Conservation (phyloP, 768 basidiomycete species). For the Boletus bicolor region DNA sequence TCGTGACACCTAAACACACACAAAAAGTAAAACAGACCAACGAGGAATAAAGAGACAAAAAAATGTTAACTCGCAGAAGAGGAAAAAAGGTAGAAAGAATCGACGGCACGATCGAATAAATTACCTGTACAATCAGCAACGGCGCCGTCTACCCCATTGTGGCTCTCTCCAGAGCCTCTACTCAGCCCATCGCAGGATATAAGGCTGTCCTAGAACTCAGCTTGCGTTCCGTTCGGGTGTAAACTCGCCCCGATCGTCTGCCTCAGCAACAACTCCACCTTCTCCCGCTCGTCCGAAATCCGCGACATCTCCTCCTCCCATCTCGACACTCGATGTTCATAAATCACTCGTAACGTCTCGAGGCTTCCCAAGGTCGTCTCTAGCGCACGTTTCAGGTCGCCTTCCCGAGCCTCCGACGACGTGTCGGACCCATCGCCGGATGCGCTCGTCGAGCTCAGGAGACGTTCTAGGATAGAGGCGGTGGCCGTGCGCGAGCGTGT, state of each 20-base stretch:
- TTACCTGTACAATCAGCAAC: neutral
- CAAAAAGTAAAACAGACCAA: neutral
- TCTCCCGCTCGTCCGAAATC: slow-evolving; percentile 63
- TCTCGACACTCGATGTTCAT: slow-evolving; percentile 63
- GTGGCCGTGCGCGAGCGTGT: slow-evolving; percentile 42
- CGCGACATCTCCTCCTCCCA: slow-evolving; percentile 70
- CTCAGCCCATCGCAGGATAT: neutral
- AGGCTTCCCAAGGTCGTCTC: slow-evolving; percentile 68
- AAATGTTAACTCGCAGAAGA: neutral
- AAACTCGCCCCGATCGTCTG: slow-evolving; percentile 56
- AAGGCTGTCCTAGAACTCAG: neutral
- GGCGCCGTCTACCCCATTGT: neutral
- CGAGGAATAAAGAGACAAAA: neutral
- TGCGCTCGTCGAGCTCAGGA: slow-evolving; percentile 38
- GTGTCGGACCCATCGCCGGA: slow-evolving; percentile 56
- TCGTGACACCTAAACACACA: neutral
- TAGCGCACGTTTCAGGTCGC: slow-evolving; percentile 64
- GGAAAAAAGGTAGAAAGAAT: too few relatives aligned
- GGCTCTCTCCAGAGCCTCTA: neutral
- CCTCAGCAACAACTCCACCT: slow-evolving; percentile 59
- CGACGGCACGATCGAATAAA: neutral
- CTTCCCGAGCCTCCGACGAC: slow-evolving; percentile 49
- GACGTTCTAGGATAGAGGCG: slow-evolving; percentile 46
- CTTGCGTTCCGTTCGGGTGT: slow-evolving; percentile 18
- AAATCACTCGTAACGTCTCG: slow-evolving; percentile 57